A percentile compares a stretch with the other conserved stretches of the same genome.
Evolutionary conservation across 2,329 filamentous ascomycete genomes (phyloP).

Genomic region (Xylaria sp.): DNA sequence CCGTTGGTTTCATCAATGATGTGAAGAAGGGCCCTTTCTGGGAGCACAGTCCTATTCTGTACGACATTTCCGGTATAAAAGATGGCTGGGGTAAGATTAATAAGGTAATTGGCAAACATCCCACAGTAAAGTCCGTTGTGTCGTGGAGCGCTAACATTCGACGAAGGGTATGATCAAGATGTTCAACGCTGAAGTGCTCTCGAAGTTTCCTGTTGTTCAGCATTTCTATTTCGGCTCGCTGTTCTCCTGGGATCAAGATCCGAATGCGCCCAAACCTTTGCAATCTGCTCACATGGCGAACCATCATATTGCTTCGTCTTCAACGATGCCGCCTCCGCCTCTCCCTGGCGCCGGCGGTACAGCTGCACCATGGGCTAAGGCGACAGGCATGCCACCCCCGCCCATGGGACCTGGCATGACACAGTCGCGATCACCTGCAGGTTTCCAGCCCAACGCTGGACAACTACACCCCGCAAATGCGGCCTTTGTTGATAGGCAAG

Average conservation of each 20-base stretch:
- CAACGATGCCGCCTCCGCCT: slow-evolving; percentile 26
- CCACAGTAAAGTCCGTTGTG: not conserved
- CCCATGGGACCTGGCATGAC: slow-evolving; percentile 30
- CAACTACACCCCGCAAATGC: slow-evolving; percentile 19
- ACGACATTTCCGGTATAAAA: slow-evolving; percentile 85
- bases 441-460: slow-evolving; percentile 16
- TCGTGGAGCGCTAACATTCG: not conserved
- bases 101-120: slow-evolving; percentile 45
- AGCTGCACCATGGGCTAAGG: slow-evolving; percentile 42
- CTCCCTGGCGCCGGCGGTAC: slow-evolving; percentile 31
- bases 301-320: slow-evolving; percentile 40
- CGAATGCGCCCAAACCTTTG: slow-evolving; percentile 46
- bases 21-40: slow-evolving; percentile 96
- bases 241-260: slow-evolving; percentile 71
- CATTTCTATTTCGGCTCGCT: slow-evolving; percentile 81
- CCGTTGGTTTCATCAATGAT: slow-evolving; percentile 93
- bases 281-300: slow-evolving; percentile 53
- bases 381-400: slow-evolving; percentile 36
- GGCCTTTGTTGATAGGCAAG: slow-evolving; percentile 18
- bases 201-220: slow-evolving; percentile 97
- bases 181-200: slow-evolving; percentile 94
- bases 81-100: slow-evolving; percentile 99
- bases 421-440: slow-evolving; percentile 26
- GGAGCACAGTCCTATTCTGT: slow-evolving; percentile 92
- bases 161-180: slow-evolving; percentile 92